Evolutionary conservation across 2,329 filamentous ascomycete species (phyloP).

Genomic region (Alternaria ethzedia): DNA sequence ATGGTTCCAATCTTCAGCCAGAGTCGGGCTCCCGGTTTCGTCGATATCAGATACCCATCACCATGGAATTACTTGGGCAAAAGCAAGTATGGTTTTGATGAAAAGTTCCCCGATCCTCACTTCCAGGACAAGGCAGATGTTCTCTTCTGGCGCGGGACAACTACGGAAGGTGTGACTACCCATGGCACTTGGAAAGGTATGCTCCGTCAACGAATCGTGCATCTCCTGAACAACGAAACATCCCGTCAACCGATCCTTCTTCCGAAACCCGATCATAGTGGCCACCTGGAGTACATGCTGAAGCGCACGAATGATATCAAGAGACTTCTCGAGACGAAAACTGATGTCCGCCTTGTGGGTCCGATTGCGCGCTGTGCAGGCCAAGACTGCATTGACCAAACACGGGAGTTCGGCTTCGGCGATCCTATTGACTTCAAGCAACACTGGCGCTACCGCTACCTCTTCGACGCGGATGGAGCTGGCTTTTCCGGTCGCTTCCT

Average conservation of each 20-base stretch:
- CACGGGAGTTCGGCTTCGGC: slow-evolving; percentile 58
- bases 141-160: slow-evolving; percentile 78
- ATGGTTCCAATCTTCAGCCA: slow-evolving; percentile 78
- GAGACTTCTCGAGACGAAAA: slow-evolving; percentile 55
- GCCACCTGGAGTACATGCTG: slow-evolving; percentile 62
- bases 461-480: slow-evolving; percentile 74
- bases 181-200: slow-evolving; percentile 68
- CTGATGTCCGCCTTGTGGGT: slow-evolving; percentile 65
- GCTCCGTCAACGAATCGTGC: slow-evolving; percentile 74
- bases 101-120: slow-evolving; percentile 57
- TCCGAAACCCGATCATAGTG: slow-evolving; percentile 57
- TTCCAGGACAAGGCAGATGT: slow-evolving; percentile 69
- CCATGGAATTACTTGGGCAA: slow-evolving; percentile 68
- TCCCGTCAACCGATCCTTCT: slow-evolving; percentile 41
- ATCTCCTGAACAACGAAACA: slow-evolving; percentile 56
- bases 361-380: slow-evolving; percentile 63
- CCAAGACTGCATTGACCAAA: slow-evolving; percentile 61
- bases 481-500: slow-evolving; percentile 71
- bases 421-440: slow-evolving; percentile 59
- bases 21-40: slow-evolving; percentile 73
- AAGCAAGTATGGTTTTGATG: slow-evolving; percentile 58
- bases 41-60: slow-evolving; percentile 76
- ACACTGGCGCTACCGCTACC: slow-evolving; percentile 71
- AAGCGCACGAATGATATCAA: slow-evolving; percentile 63
- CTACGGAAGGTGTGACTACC: slow-evolving; percentile 59